Conservation (phyloP, 1,139 yeast species). For the Saccharomyces hybrid region DNA sequence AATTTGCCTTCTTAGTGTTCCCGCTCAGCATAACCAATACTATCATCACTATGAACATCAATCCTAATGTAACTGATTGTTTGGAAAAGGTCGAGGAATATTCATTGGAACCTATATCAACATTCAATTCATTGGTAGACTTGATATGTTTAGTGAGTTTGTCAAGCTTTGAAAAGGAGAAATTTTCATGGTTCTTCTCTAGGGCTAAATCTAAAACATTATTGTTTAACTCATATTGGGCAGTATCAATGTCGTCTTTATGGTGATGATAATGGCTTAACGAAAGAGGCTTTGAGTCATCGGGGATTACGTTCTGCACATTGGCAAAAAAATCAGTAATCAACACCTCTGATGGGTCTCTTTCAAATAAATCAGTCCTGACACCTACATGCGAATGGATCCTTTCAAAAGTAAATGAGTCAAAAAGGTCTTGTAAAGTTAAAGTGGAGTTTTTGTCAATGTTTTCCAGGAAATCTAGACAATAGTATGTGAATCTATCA, state of each 20-base stretch:
- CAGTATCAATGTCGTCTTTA: constrained; percentile 6
- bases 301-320: constrained; percentile 74
- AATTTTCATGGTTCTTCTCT: constrained; percentile 6
- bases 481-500: constrained; percentile 89
- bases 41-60: background rate
- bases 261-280: constrained; percentile 4
- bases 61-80: background rate
- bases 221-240: background rate
- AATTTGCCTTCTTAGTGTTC: background rate
- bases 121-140: background rate
- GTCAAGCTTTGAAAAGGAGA: background rate
- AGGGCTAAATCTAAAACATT: constrained; percentile 19
- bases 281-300: constrained; percentile 21
- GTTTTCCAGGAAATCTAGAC: constrained; percentile 78
- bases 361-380: constrained; percentile 65
- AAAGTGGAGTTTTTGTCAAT: constrained; percentile 65
- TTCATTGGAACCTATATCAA: background rate
- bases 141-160: background rate
- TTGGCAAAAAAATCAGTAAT: constrained; percentile 94
- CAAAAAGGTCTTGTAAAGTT: constrained; percentile 78
- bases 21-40: background rate
- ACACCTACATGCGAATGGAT: constrained; percentile 92
- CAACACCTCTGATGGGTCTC: constrained; percentile 61
- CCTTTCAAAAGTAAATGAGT: constrained; percentile 71
- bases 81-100: background rate